These are phyloP conservation scores for Saccharomycopsis babjevae DNA, from an alignment of 805 yeast species.

Conservation along the genomic window DNA sequence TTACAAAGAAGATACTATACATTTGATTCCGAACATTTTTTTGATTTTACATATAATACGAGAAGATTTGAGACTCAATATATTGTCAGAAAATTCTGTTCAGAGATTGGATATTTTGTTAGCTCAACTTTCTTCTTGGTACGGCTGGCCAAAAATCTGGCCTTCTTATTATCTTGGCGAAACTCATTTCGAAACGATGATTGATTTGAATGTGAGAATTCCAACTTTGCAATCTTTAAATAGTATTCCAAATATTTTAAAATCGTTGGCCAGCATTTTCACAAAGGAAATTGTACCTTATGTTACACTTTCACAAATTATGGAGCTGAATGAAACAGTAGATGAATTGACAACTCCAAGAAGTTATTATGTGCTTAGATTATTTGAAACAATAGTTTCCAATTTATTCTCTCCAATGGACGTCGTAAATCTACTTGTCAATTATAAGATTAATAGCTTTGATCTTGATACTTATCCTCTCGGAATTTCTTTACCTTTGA, in stretches of 20 bases:
- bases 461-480: conserved; percentile 63
- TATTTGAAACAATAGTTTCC: conserved; percentile 56
- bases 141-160: conserved; percentile 73
- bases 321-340: conserved; percentile 48
- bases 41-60: conserved; percentile 64
- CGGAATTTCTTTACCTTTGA: conserved; percentile 60
- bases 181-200: conserved; percentile 14
- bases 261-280: conserved; percentile 44
- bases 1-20: conserved; percentile 22
- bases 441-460: conserved; percentile 38
- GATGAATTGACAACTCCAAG: conserved; percentile 59
- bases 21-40: conserved; percentile 51
- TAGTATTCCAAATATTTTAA: conserved; percentile 51
- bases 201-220: conserved; percentile 3
- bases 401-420: conserved; percentile 40
- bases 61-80: conserved; percentile 62
- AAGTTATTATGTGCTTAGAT: conserved; percentile 44
- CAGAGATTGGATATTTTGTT: conserved; percentile 42
- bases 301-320: conserved; percentile 55
- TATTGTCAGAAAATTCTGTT: conserved; percentile 30
- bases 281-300: conserved; percentile 39
- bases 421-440: conserved; percentile 53
- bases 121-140: conserved; percentile 52
- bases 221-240: conserved; percentile 35
- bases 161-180: conserved; percentile 39